Evolutionary conservation across 2,329 filamentous ascomycete species (phyloP).

Genomic region (Neoscytalidium dimidiatum): DNA sequence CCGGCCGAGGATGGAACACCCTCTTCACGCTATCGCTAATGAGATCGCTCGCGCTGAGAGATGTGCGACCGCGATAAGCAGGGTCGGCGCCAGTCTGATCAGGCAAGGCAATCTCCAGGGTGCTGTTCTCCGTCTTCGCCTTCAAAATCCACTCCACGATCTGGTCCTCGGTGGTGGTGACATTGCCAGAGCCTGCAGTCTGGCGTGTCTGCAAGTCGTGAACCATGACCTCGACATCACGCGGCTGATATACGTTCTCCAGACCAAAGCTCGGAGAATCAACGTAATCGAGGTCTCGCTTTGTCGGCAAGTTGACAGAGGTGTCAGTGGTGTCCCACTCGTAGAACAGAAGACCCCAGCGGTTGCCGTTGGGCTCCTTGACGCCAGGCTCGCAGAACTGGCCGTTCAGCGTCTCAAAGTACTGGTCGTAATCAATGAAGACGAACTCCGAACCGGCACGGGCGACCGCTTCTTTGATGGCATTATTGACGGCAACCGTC

Average conservation of each 20-base stretch:
- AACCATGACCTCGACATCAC: background rate
- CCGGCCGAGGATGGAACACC: conserved; percentile 32
- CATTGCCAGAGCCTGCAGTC: background rate
- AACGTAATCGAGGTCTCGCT: background rate
- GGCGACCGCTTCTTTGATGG: conserved; percentile 24
- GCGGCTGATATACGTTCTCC: background rate
- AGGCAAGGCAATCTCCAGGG: background rate
- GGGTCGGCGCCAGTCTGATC: background rate
- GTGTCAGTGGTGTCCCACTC: conserved; percentile 35
- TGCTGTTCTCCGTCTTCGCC: background rate
- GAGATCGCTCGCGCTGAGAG: background rate
- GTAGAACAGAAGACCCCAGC: conserved; percentile 29
- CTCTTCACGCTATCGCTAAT: conserved; percentile 31
- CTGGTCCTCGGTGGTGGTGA: background rate
- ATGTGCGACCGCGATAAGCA: background rate
- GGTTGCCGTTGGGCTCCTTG: conserved; percentile 31
- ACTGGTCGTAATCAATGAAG: conserved; percentile 31
- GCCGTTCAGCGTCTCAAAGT: conserved; percentile 23
- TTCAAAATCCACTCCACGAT: background rate
- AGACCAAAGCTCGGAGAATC: background rate
- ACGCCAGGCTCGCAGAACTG: conserved; percentile 33
- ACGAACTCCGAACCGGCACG: conserved; percentile 25
- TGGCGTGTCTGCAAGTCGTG: background rate
- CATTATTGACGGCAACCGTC: conserved; percentile 29
- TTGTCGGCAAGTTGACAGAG: conserved; percentile 24